Conservation (phyloP, 2,329 filamentous ascomycete genomes). For the Diplodia intermedia region DNA sequence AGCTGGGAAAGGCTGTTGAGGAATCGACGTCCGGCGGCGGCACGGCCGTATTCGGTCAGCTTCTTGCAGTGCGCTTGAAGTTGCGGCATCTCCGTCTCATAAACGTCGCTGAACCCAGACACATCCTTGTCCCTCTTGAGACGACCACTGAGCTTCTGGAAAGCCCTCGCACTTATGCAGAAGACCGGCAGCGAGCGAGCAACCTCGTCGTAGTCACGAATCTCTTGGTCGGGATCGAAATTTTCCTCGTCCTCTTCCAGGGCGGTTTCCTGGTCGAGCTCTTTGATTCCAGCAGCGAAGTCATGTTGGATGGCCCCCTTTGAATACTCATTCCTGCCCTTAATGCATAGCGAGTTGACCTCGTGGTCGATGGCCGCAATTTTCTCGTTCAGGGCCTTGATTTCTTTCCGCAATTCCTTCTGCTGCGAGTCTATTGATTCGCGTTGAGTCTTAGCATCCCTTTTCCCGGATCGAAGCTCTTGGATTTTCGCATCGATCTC, state of each 20-base stretch:
- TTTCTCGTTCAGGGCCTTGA: slow-evolving; percentile 42
- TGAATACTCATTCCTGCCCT: slow-evolving; percentile 63
- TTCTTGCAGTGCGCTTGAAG: slow-evolving; percentile 66
- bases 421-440: slow-evolving; percentile 42
- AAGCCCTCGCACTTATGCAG: slow-evolving; percentile 68
- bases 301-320: slow-evolving; percentile 63
- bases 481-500: slow-evolving; percentile 53
- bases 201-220: slow-evolving; percentile 65
- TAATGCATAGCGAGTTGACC: slow-evolving; percentile 57
- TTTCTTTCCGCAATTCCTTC: slow-evolving; percentile 40
- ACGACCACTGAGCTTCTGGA: slow-evolving; percentile 66
- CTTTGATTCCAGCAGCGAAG: slow-evolving; percentile 65
- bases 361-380: slow-evolving; percentile 44
- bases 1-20: slow-evolving; percentile 60
- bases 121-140: slow-evolving; percentile 60
- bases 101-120: slow-evolving; percentile 58
- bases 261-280: slow-evolving; percentile 64
- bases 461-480: slow-evolving; percentile 54
- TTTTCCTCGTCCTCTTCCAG: slow-evolving; percentile 61
- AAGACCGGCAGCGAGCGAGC: slow-evolving; percentile 66
- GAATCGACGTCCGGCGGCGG: slow-evolving; percentile 56
- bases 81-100: slow-evolving; percentile 66
- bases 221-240: slow-evolving; percentile 63
- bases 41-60: slow-evolving; percentile 60
- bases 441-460: slow-evolving; percentile 46